A percentile compares a stretch with the other conserved stretches of the same genome.
Evolutionary conservation across 306 rosid species (phyloP).

Genomic region (Glycine latifolia): DNA sequence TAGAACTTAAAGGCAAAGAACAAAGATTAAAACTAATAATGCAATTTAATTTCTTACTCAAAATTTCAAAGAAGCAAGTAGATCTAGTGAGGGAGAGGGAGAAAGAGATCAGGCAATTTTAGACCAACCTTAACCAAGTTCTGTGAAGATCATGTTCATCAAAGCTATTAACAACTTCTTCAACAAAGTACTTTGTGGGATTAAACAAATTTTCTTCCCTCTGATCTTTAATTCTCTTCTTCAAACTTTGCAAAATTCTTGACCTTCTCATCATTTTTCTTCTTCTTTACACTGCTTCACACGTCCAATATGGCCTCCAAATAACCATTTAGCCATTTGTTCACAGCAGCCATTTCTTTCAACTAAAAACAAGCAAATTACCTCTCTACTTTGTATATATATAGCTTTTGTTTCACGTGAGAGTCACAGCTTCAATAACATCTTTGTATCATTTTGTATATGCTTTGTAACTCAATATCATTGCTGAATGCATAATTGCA

Average conservation of each 20-base stretch:
- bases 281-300: slow-evolving; percentile 56
- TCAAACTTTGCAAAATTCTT: slow-evolving; percentile 38
- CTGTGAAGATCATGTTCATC: slow-evolving; percentile 81
- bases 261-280: neutral
- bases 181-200: slow-evolving; percentile 78
- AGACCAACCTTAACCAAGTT: slow-evolving; percentile 74
- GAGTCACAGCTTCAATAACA: neutral
- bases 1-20: too few species aligned
- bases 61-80: too few species aligned
- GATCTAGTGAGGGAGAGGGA: too few species aligned
- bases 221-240: slow-evolving; percentile 20
- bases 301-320: slow-evolving; percentile 85
- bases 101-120: too few species aligned
- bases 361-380: too few species aligned
- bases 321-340: slow-evolving; percentile 81
- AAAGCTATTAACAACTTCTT: slow-evolving; percentile 72
- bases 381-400: too few species aligned
- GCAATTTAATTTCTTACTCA: too few species aligned
- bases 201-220: slow-evolving; percentile 58
- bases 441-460: too few species aligned
- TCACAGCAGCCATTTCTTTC: slow-evolving; percentile 45
- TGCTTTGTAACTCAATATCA: slow-evolving; percentile 3
- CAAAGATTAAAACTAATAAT: too few species aligned
- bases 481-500: neutral
- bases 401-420: too few species aligned